phyloP scores from a whole-genome alignment of 2,329 filamentous ascomycete species.

The Paraphaeosphaeria sporulosa region DNA sequence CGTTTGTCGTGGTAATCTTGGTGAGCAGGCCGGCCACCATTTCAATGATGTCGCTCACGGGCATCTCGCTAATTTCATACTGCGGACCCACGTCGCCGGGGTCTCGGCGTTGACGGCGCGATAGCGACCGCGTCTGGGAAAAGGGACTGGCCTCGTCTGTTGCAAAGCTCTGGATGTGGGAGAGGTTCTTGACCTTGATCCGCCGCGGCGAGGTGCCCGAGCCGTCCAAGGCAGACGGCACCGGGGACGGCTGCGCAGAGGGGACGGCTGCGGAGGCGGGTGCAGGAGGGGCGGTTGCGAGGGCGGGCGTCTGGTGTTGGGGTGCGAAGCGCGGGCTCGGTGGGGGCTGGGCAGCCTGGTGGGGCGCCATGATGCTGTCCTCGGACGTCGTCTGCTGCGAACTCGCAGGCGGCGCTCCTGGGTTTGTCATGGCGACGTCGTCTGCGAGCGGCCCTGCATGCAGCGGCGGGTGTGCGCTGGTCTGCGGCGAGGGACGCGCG shows the following conservation, averaged over 20 bases:
- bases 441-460: slow-evolving; percentile 38
- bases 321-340: slow-evolving; percentile 46
- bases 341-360: slow-evolving; percentile 34
- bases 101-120: slow-evolving; percentile 53
- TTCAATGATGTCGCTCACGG: slow-evolving; percentile 95
- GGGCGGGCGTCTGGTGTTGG: slow-evolving; percentile 41
- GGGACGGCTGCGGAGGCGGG: slow-evolving; percentile 32
- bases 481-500: slow-evolving; percentile 42
- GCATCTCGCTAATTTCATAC: slow-evolving; percentile 98
- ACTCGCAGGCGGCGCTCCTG: slow-evolving; percentile 40
- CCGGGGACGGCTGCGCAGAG: slow-evolving; percentile 38
- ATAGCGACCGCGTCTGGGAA: slow-evolving; percentile 55
- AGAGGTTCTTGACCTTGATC: slow-evolving; percentile 86
- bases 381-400: slow-evolving; percentile 36
- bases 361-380: slow-evolving; percentile 25
- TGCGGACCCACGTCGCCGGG: slow-evolving; percentile 63
- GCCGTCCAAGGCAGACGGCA: slow-evolving; percentile 39
- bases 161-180: slow-evolving; percentile 89
- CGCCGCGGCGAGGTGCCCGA: slow-evolving; percentile 59
- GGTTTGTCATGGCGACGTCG: slow-evolving; percentile 52
- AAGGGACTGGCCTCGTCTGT: slow-evolving; percentile 73
- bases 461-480: slow-evolving; percentile 32
- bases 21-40: slow-evolving; percentile 97
- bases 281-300: slow-evolving; percentile 29
- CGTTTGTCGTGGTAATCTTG: slow-evolving; percentile 97